Evolutionary conservation across 495 filamentous ascomycete genomes (phyloP).

Genomic region (Talaromyces ruber): DNA sequence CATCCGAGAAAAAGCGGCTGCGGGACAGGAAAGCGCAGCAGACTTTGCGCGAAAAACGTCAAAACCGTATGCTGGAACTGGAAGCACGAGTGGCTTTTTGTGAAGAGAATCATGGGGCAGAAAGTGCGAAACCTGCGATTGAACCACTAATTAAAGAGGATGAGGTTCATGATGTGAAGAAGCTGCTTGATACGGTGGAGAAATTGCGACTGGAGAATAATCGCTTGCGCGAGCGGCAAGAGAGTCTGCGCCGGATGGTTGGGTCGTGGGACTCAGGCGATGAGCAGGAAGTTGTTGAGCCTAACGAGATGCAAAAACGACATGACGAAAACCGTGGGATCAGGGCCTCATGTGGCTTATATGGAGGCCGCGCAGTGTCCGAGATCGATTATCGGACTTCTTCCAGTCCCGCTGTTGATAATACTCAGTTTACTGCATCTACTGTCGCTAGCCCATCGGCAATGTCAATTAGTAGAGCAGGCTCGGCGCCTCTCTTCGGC

Average conservation of each 20-base stretch:
- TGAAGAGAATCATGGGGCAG: conserved; percentile 13
- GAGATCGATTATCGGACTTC: neutral
- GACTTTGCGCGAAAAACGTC: conserved; percentile 19
- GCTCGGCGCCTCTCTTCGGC: neutral
- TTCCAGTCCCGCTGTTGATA: neutral
- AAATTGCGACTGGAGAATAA: conserved; percentile 18
- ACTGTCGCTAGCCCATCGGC: neutral
- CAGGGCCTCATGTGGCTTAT: neutral
- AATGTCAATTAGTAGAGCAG: neutral
- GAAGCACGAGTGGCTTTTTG: conserved; percentile 18
- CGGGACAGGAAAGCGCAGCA: conserved; percentile 22
- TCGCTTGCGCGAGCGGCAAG: conserved; percentile 10
- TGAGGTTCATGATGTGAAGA: neutral
- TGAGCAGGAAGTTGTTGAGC: neutral
- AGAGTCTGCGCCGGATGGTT: conserved; percentile 10
- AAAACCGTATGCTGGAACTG: conserved; percentile 12
- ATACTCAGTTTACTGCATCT: neutral
- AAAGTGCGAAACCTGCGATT: neutral
- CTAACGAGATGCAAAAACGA: neutral
- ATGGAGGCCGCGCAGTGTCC: neutral
- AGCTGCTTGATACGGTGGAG: conserved; percentile 12
- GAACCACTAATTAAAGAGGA: neutral
- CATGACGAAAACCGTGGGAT: neutral
- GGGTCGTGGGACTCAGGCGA: conserved; percentile 14
- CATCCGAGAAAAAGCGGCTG: conserved; percentile 15